Base-by-base conservation (phyloP, 371 early-diverging fungal species). In the Syncephalis plumigaleata region DNA sequence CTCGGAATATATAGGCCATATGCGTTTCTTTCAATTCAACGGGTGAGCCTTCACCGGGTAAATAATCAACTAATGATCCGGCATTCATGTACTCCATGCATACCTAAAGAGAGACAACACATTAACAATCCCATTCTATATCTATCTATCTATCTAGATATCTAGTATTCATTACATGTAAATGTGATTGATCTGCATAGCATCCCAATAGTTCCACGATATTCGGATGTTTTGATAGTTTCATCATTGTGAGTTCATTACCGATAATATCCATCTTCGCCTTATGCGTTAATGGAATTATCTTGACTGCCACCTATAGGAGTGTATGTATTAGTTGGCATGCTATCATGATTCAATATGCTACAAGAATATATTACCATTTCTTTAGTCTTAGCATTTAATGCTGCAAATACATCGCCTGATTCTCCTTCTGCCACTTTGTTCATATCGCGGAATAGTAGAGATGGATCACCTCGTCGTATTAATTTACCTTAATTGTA, bases 21-120 rank as follows among this genome's bases (percentile, higher is more conserved):
- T 31, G 31, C 11, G 31, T 7, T 11, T 31, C 31, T 31, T 31
- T 31, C 11, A 31, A 31, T 11, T 31, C 31, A 11, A 11, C 11
- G 4, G 31, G 31, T 7, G 7, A 31, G 4, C 31, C 31, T 7
- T 64, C 53, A 18, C 61, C 65, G 2, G 73, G 73, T 47, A 82
- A 68, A 16, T 80, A 59, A 53, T 84, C 83, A 2, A 82, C 77
- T 16, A 84, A 61, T 1, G 85, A 77, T 8, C 67, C 65, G 15
- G 81, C 70, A 51, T 78, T 80, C 83, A 84, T 84, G 45, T 70
- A 79, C 55, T 84, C 85, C 76, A 78, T 81, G 18, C 77, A 77
- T 42, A 82, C 66, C 77, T 76, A 71, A 17, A 47, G 16, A 20
- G 22, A 47, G 39, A 17, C 23, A 46, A n/a, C n/a, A 27, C 16